phyloP scores from a whole-genome alignment of 1,284 basidiomycete genomes.

The Papiliotrema fonsecae region DNA sequence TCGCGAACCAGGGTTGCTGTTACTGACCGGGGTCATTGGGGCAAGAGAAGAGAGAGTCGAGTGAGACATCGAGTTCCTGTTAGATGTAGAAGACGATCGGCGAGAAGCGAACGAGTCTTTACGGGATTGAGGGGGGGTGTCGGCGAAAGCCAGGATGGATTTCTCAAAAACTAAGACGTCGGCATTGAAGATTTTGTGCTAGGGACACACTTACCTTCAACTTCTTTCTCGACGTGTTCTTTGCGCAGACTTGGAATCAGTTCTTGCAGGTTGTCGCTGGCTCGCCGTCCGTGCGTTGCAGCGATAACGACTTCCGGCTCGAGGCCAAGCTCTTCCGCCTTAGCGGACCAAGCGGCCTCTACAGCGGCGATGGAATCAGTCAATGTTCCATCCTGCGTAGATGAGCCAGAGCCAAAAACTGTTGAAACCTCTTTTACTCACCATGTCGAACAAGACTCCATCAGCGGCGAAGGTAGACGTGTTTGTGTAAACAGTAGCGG shows the following conservation, averaged over 20 bases:
- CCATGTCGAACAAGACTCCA: constrained; percentile 70
- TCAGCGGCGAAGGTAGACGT: constrained; percentile 52
- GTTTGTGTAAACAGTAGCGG: constrained; percentile 4
- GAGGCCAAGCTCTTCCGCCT: constrained; percentile 64
- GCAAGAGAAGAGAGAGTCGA: constrained; percentile 29
- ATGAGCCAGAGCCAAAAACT: too few species aligned
- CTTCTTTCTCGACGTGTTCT: constrained; percentile 64
- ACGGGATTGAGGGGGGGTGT: constrained; percentile 54
- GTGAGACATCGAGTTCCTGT: constrained; percentile 39
- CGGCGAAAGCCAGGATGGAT: constrained; percentile 66
- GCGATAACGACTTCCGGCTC: constrained; percentile 62
- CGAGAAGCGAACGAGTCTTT: constrained; percentile 36
- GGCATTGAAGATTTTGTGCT: background rate
- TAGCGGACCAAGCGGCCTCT: constrained; percentile 72
- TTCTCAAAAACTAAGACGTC: constrained; percentile 57
- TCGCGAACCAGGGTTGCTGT: constrained; percentile 5
- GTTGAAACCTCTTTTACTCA: constrained; percentile 37
- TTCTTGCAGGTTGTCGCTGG: constrained; percentile 60
- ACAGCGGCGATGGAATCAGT: constrained; percentile 72
- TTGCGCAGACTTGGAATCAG: constrained; percentile 58
- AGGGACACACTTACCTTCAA: constrained; percentile 46
- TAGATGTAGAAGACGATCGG: constrained; percentile 43
- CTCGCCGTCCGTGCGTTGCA: constrained; percentile 70
- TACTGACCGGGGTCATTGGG: constrained; percentile 19
- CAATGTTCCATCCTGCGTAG: constrained; percentile 63